phyloP scores from a whole-genome alignment of 192 early-diverging fungal genomes.

The Coemansia sp. region DNA sequence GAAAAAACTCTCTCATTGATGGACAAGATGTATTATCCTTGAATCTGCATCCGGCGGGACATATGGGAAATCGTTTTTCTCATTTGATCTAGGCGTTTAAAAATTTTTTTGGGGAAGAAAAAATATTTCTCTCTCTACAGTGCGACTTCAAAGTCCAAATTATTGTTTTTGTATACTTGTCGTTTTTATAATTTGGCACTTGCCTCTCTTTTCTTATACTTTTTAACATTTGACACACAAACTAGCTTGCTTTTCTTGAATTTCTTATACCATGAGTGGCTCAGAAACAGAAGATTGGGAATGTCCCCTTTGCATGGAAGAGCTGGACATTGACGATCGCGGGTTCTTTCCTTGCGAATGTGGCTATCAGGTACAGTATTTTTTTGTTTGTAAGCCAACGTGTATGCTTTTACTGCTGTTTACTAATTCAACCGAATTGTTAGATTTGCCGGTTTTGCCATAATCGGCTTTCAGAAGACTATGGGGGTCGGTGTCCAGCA shows the following conservation, averaged over 20 bases:
- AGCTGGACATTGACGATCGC: constrained; percentile 93
- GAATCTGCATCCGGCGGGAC: no score
- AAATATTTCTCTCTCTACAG: not conserved
- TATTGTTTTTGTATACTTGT: not conserved
- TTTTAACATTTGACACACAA: constrained; percentile 4
- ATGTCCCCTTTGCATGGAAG: constrained; percentile 98
- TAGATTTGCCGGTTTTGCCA: constrained; percentile 99
- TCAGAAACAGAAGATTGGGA: constrained; percentile 89
- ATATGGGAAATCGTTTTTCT: no score
- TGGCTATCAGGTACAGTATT: constrained; percentile 82
- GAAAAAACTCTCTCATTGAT: no score
- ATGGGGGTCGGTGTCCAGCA: constrained; percentile 92
- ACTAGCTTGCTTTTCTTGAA: constrained; percentile 12
- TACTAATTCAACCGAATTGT: constrained; percentile 1
- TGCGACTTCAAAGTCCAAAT: no score
- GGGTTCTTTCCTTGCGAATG: constrained; percentile 98
- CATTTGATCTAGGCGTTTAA: not conserved
- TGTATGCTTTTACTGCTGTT: no score
- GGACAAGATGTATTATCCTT: no score
- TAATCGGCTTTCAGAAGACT: constrained; percentile 94
- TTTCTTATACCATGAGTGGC: constrained; percentile 38
- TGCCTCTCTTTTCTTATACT: constrained; percentile 7
- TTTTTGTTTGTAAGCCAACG: not conserved
- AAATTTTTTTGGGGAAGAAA: constrained; percentile 6
- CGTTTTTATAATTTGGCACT: not conserved